Percentiles rank a stretch among this genome's conserved stretches.
Conservation (phyloP, 2,329 filamentous ascomycete species). For the Xenoacremonium recifei region DNA sequence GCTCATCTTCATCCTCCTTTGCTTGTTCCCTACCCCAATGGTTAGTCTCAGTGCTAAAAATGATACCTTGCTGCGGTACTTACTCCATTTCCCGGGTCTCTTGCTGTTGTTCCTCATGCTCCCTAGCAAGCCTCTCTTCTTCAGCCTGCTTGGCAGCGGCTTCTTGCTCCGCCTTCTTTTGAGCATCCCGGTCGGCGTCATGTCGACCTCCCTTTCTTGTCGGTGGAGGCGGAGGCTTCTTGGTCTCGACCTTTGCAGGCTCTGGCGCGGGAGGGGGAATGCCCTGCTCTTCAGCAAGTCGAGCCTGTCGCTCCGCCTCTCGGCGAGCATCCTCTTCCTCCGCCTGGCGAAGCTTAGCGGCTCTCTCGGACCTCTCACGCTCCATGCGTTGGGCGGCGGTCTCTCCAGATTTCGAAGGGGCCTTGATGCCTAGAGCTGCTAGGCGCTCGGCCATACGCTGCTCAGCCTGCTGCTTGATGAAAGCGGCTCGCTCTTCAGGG, state of each 20-base stretch:
- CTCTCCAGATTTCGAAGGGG: slow-evolving; percentile 76
- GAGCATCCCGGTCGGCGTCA: slow-evolving; percentile 47
- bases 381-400: slow-evolving; percentile 81
- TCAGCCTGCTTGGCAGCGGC: slow-evolving; percentile 59
- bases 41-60: slow-evolving; percentile 26
- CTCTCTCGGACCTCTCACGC: slow-evolving; percentile 82
- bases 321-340: slow-evolving; percentile 92
- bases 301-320: slow-evolving; percentile 81
- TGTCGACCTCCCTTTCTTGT: slow-evolving; percentile 66
- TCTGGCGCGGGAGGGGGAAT: slow-evolving; percentile 56
- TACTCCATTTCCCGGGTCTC: slow-evolving; percentile 81
- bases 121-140: slow-evolving; percentile 63
- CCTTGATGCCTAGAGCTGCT: slow-evolving; percentile 87
- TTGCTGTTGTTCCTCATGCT: slow-evolving; percentile 73
- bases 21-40: slow-evolving; percentile 63
- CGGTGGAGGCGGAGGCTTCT: slow-evolving; percentile 76
- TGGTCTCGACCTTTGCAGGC: slow-evolving; percentile 45
- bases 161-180: slow-evolving; percentile 59
- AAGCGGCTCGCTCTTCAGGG: slow-evolving; percentile 88
- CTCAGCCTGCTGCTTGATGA: slow-evolving; percentile 96
- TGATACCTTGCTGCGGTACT: slow-evolving; percentile 39
- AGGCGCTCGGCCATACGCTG: slow-evolving; percentile 95
- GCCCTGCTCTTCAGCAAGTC: slow-evolving; percentile 75
- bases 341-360: slow-evolving; percentile 82
- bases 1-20: slow-evolving; percentile 73